phyloP scores from a whole-genome alignment of 306 rosid species.

The Quercus alba region DNA sequence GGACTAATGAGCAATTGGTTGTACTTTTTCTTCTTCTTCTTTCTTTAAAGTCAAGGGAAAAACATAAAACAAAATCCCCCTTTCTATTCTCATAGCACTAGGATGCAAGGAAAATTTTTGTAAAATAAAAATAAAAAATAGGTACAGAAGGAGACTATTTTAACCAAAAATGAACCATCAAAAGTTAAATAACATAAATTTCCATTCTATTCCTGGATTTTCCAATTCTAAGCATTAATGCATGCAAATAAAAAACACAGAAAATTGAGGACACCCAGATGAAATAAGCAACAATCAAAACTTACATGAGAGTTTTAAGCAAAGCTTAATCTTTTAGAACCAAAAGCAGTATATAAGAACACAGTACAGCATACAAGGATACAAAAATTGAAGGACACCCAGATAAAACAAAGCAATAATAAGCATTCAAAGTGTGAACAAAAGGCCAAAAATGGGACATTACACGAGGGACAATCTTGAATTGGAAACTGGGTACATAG shows the following conservation, averaged over 20 bases:
- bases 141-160: not conserved
- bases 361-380: not conserved
- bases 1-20: not conserved
- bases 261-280: not conserved
- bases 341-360: not conserved
- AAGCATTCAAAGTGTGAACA: not conserved
- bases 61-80: not conserved
- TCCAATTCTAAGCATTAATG: not conserved
- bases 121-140: not conserved
- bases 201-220: not conserved
- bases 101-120: not conserved
- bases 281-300: not conserved
- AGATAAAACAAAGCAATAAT: constrained; percentile 14
- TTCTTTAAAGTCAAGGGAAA: no score
- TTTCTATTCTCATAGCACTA: not conserved
- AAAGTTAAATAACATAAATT: not conserved
- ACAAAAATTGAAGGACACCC: constrained; percentile 3
- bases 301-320: not conserved
- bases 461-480: constrained; percentile 72
- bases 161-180: not conserved
- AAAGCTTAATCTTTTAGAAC: not conserved
- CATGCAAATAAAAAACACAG: not conserved
- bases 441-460: not conserved
- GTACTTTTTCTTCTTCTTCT: not conserved
- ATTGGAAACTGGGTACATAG: constrained; percentile 56